A percentile compares a stretch with the other conserved stretches of the same genome.
Evolutionary conservation across 2,329 filamentous ascomycete species (phyloP).

Genomic region (Cladosporium sp.): DNA sequence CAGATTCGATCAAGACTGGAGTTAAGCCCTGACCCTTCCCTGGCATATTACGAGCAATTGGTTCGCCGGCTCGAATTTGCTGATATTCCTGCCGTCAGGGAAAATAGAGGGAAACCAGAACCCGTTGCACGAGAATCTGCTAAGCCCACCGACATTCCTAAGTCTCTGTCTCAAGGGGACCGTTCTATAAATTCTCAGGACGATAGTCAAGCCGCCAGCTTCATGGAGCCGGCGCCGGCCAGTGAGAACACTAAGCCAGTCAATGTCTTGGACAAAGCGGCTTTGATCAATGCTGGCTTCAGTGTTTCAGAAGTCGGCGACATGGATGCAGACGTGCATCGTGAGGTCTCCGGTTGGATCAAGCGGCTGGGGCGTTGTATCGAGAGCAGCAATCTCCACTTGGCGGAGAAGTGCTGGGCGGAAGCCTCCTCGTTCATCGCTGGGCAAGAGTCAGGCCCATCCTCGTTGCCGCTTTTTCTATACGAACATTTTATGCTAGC

Average conservation of each 20-base stretch:
- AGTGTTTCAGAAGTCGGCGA: not conserved
- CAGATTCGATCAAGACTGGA: not conserved
- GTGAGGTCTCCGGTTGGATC: conserved; percentile 6
- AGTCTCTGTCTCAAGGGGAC: no score
- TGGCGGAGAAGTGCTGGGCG: conserved; percentile 17
- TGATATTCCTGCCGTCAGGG: conserved; percentile 1
- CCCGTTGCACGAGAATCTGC: not conserved
- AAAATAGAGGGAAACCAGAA: conserved; percentile 3
- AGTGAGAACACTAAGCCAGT: no score
- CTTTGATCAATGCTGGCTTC: conserved; percentile 4
- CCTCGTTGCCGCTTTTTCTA: conserved; percentile 21
- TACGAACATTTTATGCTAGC: conserved; percentile 41
- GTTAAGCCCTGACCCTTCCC: not conserved
- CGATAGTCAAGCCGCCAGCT: no score
- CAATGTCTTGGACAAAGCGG: not conserved
- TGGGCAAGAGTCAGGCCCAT: conserved; percentile 7
- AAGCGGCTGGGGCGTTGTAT: conserved; percentile 17
- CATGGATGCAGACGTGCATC: conserved; percentile 3
- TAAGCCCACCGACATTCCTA: no score
- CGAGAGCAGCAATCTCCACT: conserved; percentile 16
- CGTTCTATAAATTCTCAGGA: no score
- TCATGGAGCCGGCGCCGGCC: no score
- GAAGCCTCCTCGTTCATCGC: conserved; percentile 13
- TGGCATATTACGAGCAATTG: conserved; percentile 1
- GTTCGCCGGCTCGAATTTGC: conserved; percentile 4